Evolutionary conservation across 257 asterid species (phyloP).

Genomic region (Solanum peruvianum): DNA sequence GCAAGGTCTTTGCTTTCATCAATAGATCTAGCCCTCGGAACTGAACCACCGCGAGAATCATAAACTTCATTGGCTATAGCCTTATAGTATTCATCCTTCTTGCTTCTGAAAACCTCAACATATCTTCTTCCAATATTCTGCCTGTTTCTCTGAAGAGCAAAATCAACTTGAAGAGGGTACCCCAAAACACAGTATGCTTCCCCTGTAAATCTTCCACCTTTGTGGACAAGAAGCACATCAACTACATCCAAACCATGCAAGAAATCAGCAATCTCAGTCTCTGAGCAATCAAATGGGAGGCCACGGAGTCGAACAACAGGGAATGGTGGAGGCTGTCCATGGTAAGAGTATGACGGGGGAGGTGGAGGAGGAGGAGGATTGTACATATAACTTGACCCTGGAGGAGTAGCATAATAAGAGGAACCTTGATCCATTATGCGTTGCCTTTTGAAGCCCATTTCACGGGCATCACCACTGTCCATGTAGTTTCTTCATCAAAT

Average conservation of each 20-base stretch:
- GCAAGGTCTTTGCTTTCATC: slow-evolving; percentile 67
- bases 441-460: slow-evolving; percentile 86
- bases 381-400: slow-evolving; percentile 64
- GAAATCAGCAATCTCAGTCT: slow-evolving; percentile 72
- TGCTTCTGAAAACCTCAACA: slow-evolving; percentile 86
- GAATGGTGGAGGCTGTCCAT: slow-evolving; percentile 63
- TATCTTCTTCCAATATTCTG: slow-evolving; percentile 90
- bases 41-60: slow-evolving; percentile 61
- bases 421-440: slow-evolving; percentile 75
- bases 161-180: slow-evolving; percentile 78
- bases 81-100: slow-evolving; percentile 80
- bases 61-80: slow-evolving; percentile 75
- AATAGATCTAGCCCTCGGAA: slow-evolving; percentile 61
- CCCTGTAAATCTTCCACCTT: slow-evolving; percentile 69
- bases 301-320: slow-evolving; percentile 96
- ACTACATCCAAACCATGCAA: slow-evolving; percentile 71
- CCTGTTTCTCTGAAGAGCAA: slow-evolving; percentile 78
- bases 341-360: slow-evolving; percentile 46
- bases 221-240: slow-evolving; percentile 76
- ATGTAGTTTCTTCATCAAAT: slow-evolving; percentile 32
- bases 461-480: slow-evolving; percentile 71
- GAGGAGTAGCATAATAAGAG: slow-evolving; percentile 44
- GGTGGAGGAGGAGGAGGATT: slow-evolving; percentile 67
- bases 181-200: slow-evolving; percentile 87
- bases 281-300: slow-evolving; percentile 89